Conservation (phyloP, 2,329 filamentous ascomycete genomes). For the Aspergillus floridensis region DNA sequence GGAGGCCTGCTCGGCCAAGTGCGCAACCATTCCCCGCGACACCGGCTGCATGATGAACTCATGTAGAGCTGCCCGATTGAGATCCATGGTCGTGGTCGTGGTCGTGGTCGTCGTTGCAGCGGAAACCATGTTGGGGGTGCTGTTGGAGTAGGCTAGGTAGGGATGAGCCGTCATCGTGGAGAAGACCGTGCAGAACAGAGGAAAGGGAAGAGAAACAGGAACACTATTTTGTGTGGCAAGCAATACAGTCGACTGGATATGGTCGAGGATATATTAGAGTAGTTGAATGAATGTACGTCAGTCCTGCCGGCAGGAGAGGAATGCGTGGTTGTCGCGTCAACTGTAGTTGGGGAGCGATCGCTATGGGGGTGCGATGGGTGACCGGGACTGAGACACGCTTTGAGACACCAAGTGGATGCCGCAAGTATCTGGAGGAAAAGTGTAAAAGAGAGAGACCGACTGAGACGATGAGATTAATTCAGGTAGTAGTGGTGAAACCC, state of each 20-base stretch:
- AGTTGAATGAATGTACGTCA: conserved; percentile 15
- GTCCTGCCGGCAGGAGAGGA: conserved; percentile 33
- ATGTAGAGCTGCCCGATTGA: conserved; percentile 47
- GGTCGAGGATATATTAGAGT: not conserved
- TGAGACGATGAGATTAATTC: conserved; percentile 12
- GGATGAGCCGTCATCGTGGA: conserved; percentile 1
- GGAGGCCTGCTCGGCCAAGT: conserved; percentile 47
- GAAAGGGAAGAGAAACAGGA: conserved; percentile 5
- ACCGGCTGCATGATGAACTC: conserved; percentile 50
- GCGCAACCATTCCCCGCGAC: conserved; percentile 47
- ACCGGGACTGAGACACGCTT: conserved; percentile 16
- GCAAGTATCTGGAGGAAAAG: conserved; percentile 9
- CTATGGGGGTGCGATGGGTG: conserved; percentile 3
- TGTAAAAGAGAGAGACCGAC: conserved; percentile 13
- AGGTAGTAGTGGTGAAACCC: not conserved
- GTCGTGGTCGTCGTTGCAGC: not conserved
- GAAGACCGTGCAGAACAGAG: not conserved
- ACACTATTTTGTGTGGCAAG: conserved; percentile 4
- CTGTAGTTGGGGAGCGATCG: conserved; percentile 7
- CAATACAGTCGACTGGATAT: not conserved
- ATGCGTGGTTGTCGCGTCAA: conserved; percentile 19
- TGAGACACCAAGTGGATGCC: conserved; percentile 6
- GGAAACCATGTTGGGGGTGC: not conserved
- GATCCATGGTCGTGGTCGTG: conserved; percentile 17
- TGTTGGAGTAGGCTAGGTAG: not conserved